These are phyloP conservation scores for Physocladia obscura DNA, from an alignment of 192 early-diverging fungal genomes.

Conservation along the genomic window DNA sequence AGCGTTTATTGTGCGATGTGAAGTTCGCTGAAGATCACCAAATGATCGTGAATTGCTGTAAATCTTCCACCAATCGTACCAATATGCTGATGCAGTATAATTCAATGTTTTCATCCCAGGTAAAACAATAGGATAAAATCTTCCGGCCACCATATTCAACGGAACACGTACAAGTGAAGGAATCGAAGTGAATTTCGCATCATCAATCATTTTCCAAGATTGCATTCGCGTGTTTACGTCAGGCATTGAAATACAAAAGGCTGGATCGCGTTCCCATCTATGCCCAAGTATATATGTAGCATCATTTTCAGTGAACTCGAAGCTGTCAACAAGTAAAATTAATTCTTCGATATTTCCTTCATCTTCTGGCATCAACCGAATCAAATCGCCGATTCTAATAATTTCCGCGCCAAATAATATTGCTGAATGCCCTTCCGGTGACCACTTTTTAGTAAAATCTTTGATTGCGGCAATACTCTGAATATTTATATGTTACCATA, in stretches of 20 bases:
- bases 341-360: slow-evolving; percentile 1
- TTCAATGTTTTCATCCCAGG: background rate
- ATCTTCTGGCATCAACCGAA: slow-evolving; percentile 19
- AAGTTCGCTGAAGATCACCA: background rate
- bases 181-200: background rate
- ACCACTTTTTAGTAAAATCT: background rate
- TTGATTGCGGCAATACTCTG: background rate
- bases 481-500: background rate
- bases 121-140: slow-evolving; percentile 27
- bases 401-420: slow-evolving; percentile 29
- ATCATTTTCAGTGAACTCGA: background rate
- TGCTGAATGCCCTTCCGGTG: slow-evolving; percentile 6
- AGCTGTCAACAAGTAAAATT: background rate
- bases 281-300: background rate
- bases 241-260: slow-evolving; percentile 7
- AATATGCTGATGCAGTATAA: slow-evolving; percentile 1
- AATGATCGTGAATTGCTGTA: background rate
- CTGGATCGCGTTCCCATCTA: slow-evolving; percentile 19
- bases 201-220: slow-evolving; percentile 9
- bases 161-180: background rate
- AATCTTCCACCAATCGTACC: slow-evolving; percentile 19
- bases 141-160: slow-evolving; percentile 21
- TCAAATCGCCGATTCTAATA: slow-evolving; percentile 26
- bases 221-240: background rate
- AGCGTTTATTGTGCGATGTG: background rate